Base-by-base conservation (phyloP, 2,329 filamentous ascomycete species). In the Helotiales sp. region DNA sequence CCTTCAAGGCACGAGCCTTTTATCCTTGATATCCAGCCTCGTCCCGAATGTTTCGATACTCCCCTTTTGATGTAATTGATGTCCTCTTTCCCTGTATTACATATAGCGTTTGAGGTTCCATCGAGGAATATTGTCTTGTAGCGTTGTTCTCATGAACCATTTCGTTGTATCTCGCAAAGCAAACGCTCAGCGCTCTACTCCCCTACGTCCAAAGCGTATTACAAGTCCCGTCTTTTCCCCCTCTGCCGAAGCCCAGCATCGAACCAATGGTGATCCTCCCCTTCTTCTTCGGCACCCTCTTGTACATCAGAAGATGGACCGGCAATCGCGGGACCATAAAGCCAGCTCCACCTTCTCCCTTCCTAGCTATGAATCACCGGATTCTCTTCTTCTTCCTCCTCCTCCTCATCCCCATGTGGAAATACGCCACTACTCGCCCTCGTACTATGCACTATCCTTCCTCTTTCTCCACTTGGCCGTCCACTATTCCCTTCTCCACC, bases 351-450 rank as follows among this genome's bases (percentile, higher is more conserved):
- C 44, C 38, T 42, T 24, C 38, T 22, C 17, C 17, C 24, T 2
- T 12, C 44, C 17, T 19, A 47, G 30, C 53, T 55, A 47, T 55
- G 50, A 4, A 55, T 34, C 42, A 49, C 46, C 13, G n/a, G n/a
- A n/a, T 42, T 55, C 44, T 50, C 53, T 29, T 30, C 30, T 2
- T 17, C 36, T n/a, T 24, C 53, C 1, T 10, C 13, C 25, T 24
- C 22, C 15, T 47, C 40, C 7, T n/a, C 17, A 13, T 7, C 7
- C 12, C 44, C 44, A 22, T 30, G 24, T 13, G 53, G 53, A 10
- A 55, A 55, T 2, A 55, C 53, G 13, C 53, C 53, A 49, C 44
- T 49, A 42, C 53, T 55, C 27, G 53, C 53, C 27, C 46, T 40
- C n/a, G 53, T 55, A 17, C 44, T 49, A 42, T 50, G 53, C 15